Base-by-base conservation (phyloP, 2,329 filamentous ascomycete genomes). In the Pleoardoris graminearum region DNA sequence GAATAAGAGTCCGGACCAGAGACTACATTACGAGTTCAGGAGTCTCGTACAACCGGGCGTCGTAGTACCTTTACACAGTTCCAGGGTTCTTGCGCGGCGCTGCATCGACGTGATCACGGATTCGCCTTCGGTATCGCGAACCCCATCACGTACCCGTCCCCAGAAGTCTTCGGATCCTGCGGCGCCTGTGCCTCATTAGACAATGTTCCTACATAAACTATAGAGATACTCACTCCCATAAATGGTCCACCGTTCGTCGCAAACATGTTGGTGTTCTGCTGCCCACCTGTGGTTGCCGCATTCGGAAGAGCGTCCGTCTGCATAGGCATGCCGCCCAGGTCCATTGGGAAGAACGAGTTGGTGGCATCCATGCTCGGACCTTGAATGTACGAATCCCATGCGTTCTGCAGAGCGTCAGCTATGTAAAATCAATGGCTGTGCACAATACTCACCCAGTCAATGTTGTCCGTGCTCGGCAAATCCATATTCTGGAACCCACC, bases 331-430 rank as follows among this genome's bases (percentile, higher is more conserved):
- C 57, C 60, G 33, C 63, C 60, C 17, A 71, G 19, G 59, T 77
- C 76, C 74, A 77, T 76, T 0, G 76, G 75, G 63, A 77, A 79
- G 65, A 77, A 76, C 17, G 69, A 69, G 51, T 69, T 71, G 10
- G 64, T 65, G 2, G 72, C 62, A 43, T 79, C 76, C 51, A 77
- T 67, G 32, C 62, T 77, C 5, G 82, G 78, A 47, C 82, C 84
- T 67, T 88, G 85, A 42, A 88, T 83, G 61, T 87, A 88, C 6
- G 80, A 83, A 65, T 89, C 86, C 85, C 85, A 88, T 23, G 85
- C 84, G 56, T 87, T 82, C 67, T 69, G 25, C 7, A 3, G 2
- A 3, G 11, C 21, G 47, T 63, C 48, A 65, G 56, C 55, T 55
- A 21, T 4, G 27, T 12, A n/a, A 19, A 21, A 8, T 37, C 8